Percentiles rank a stretch among this genome's conserved stretches.
phyloP scores from a whole-genome alignment of 2,329 filamentous ascomycete species.

The Metarhizium humberi region DNA sequence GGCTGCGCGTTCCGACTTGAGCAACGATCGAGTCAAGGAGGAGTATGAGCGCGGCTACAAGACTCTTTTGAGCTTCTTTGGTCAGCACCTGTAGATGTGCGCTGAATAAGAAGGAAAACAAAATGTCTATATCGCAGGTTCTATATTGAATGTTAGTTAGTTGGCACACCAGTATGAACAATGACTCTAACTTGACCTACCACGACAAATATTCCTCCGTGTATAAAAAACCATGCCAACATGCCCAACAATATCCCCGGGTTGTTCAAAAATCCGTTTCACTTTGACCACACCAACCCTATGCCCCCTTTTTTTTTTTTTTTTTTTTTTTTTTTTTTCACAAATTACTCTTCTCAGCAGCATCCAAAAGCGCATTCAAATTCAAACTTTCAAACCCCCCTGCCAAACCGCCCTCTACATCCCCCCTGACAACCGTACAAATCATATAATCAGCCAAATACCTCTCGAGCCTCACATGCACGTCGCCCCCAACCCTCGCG shows the following conservation, averaged over 20 bases:
- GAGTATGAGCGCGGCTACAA: conserved; percentile 56
- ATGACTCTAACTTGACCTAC: no score
- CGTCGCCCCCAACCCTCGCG: conserved; percentile 21
- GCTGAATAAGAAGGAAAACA: not conserved
- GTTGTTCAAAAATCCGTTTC: no score
- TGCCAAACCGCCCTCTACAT: conserved; percentile 23
- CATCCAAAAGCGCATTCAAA: conserved; percentile 35
- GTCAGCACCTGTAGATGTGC: conserved; percentile 33
- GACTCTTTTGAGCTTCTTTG: conserved; percentile 48
- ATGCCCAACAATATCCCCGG: no score
- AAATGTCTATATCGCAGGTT: not conserved
- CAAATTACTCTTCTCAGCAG: conserved; percentile 26
- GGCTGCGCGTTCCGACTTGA: conserved; percentile 54
- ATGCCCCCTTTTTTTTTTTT: no score
- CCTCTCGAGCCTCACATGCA: conserved; percentile 24
- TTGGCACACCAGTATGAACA: no score
- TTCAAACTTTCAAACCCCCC: conserved; percentile 32
- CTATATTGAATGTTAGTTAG: not conserved
- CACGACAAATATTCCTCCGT: no score
- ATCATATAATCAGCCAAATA: conserved; percentile 46
- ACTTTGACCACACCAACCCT: no score
- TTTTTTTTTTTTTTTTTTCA: not conserved
- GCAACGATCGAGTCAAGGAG: conserved; percentile 45
- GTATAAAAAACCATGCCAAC: no score
- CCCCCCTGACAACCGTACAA: conserved; percentile 38